Evolutionary conservation across 306 rosid species (phyloP), one percentile per base, ranked within the genome.

Genomic region (Citrullus colocynthis): DNA sequence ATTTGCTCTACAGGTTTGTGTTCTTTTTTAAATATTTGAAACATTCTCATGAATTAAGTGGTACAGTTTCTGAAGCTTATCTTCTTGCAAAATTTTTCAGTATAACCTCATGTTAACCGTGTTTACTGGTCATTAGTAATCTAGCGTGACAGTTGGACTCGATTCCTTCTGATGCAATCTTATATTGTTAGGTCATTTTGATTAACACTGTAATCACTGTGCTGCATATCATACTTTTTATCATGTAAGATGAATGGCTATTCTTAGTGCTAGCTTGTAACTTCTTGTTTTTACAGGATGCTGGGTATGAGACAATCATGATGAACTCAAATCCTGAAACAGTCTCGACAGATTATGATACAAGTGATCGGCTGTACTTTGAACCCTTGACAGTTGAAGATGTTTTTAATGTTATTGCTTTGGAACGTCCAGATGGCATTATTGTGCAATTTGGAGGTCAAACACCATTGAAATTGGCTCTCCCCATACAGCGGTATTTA

Each of bases 361-460:
- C 99, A 0, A 96, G 99, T 85, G 98, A 96, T 59, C 98, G 94
- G 51, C 88, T 96, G 32, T 96, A 96, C 80, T 96, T 93, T 84
- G 98, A 96, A 82, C 98, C 97, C 36, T 81, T 91, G 84, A 96
- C 99, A 2, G 85, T 88, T 63, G 97, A 96, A 86, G 99, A 93
- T 74, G 93, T 96, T 83, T 51, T 82, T 56, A 96, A 93, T 88
- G 87, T 96, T 62, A 96, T 92, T 79, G 97, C 91, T 79, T 83
- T 96, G 87, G 99, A 96, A 84, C 88, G 90, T 80, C 99, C 99
- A 39, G 98, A 92, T 78, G 99, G 99, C 21, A 96, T 96, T 87
- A 96, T 96, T 83, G 97, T 96, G 44, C 99, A 96, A 78, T 96
- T 96, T 85, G 99, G 99, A 82, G 99, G 98, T 83, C 99, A 96